phyloP scores from a whole-genome alignment of 306 rosid genomes.

The barrel medic (Medicago truncatula) region MtrunA17r5.0-ANR NC_053044.1:17619501-17620000 shows the following conservation, averaged over 20 bases:
- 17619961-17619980: conserved; percentile 22
- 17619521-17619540: too few species aligned
- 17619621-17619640: too few species aligned
- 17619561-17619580: background rate
- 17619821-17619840: background rate
- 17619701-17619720: too few species aligned
- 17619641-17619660: too few species aligned
- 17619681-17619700: too few species aligned
- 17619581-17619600: background rate
- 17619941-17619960: background rate
- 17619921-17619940: background rate
- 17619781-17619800: background rate
- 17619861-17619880: background rate
- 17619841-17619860: background rate
- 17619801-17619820: background rate
- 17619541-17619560: too few species aligned
- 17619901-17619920: background rate
- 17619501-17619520: background rate
- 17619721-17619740: too few species aligned
- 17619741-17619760: too few species aligned
- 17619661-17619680: too few species aligned
- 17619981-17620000: conserved; percentile 17
- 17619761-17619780: too few species aligned
- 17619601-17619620: too few species aligned
- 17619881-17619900: conserved; percentile 16